phyloP scores from a whole-genome alignment of 345 rosid genomes.

The Hibiscus mutabilis region DNA sequence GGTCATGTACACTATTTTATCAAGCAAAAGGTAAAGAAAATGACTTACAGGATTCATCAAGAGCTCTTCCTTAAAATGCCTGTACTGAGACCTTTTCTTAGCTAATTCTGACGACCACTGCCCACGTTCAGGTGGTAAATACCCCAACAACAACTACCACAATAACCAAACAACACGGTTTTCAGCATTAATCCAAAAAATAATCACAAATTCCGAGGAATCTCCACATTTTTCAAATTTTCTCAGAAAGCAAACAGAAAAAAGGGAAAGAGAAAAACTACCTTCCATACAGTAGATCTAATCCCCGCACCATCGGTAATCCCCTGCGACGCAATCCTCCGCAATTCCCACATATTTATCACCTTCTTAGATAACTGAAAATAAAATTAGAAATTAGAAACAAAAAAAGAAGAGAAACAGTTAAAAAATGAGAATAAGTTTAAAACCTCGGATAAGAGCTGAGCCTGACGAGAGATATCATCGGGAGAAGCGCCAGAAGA shows the following conservation, averaged over 20 bases:
- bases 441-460: slow-evolving; percentile 70
- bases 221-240: not conserved
- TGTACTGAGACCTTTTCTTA: slow-evolving; percentile 85
- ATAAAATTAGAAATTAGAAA: not conserved
- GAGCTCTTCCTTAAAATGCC: slow-evolving; percentile 80
- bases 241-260: not conserved
- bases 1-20: not conserved
- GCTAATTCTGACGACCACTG: slow-evolving; percentile 78
- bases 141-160: slow-evolving; percentile 76
- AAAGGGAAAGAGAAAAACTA: slow-evolving; percentile 4
- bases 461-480: slow-evolving; percentile 68
- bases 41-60: slow-evolving; percentile 74
- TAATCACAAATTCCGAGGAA: not conserved
- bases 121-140: slow-evolving; percentile 71
- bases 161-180: not conserved
- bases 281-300: slow-evolving; percentile 93
- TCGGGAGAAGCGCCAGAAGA: slow-evolving; percentile 39
- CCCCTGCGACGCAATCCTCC: slow-evolving; percentile 78
- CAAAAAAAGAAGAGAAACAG: not conserved
- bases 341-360: slow-evolving; percentile 64
- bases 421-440: not conserved
- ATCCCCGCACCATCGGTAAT: slow-evolving; percentile 76
- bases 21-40: not conserved
- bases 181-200: not conserved
- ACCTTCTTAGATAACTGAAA: slow-evolving; percentile 72